Evolutionary conservation across 1,284 basidiomycete species (phyloP).

Genomic region (Salmacisia buchloeana): DNA sequence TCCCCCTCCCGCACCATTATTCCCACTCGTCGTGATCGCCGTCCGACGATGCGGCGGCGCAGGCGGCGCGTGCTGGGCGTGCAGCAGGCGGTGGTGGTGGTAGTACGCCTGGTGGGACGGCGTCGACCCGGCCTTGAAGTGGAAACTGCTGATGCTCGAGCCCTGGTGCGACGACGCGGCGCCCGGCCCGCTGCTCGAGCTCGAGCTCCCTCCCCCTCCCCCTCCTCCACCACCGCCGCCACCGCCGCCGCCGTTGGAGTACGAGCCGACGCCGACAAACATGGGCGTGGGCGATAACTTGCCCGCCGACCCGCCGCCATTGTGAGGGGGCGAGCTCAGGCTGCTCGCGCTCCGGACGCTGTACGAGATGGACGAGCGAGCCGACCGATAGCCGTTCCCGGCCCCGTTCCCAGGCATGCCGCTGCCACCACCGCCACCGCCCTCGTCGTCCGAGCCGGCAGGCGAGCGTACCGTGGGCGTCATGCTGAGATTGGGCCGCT

Average conservation of each 20-base stretch:
- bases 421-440: neutral
- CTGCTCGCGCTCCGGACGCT: neutral
- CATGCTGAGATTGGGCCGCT: neutral
- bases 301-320: too few species aligned
- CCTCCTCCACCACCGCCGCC: neutral
- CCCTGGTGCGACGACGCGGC: neutral
- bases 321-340: neutral
- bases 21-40: neutral
- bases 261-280: neutral
- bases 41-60: neutral
- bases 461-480: constrained; percentile 1
- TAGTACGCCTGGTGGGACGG: neutral
- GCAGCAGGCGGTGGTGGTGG: too few species aligned
- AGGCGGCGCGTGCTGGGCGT: neutral
- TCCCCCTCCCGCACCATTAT: neutral
- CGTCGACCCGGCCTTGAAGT: neutral
- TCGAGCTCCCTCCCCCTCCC: neutral
- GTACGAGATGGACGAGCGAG: neutral
- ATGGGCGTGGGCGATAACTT: too few species aligned
- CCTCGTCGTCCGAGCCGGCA: constrained; percentile 3
- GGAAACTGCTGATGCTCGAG: neutral
- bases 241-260: neutral
- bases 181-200: neutral
- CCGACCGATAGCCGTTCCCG: neutral
- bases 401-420: too few species aligned